Evolutionary conservation across 805 yeast species (phyloP), one percentile per base, ranked within the genome.

Genomic region (Monosporozyma solicola): DNA sequence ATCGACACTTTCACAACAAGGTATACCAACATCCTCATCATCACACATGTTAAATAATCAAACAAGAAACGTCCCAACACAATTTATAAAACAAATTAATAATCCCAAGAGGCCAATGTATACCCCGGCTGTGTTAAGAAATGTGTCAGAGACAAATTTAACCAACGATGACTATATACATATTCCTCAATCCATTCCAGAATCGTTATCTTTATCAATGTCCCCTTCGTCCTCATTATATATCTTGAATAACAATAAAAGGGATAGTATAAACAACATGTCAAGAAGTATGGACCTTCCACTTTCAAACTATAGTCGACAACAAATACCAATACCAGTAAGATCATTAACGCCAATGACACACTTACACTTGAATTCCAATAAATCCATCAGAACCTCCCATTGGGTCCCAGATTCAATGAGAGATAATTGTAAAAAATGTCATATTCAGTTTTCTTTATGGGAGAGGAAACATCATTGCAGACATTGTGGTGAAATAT

Each of bases 61-160:
- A 20, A 39, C 24, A 20, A 25, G 16, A 16, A 37, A 37, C 10
- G 39, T 24, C 35, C 46, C 48, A 10, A 63, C 60, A 43, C 59
- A 58, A 31, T 53, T 49, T 8, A 33, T 84, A 24, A 85, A 83
- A 64, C 95, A 89, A 62, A 81, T 90, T 56, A 81, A 82, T 53
- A 85, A 84, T 48, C 91, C 89, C 57, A 80, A 89, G 66, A 85
- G 87, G 62, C 97, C 97, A 9, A 73, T 91, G 73, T 91, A 89
- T 62, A 76, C 86, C 0, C 98, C 98, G 0, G 97, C 97, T 0
- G 98, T 91, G 10, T 73, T 91, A 51, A 77, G 87, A 59, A 76
- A 77, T 44, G 73, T 74, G 11, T 68, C 76, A 0, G 68, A 65
- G 53, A 74, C 78, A 1, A 74, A 74, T 49, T 61, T 74, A 45